Percentiles rank a stretch among this genome's conserved stretches.
Conservation (phyloP, 2,329 filamentous ascomycete genomes). For the Penicillium sp. region DNA sequence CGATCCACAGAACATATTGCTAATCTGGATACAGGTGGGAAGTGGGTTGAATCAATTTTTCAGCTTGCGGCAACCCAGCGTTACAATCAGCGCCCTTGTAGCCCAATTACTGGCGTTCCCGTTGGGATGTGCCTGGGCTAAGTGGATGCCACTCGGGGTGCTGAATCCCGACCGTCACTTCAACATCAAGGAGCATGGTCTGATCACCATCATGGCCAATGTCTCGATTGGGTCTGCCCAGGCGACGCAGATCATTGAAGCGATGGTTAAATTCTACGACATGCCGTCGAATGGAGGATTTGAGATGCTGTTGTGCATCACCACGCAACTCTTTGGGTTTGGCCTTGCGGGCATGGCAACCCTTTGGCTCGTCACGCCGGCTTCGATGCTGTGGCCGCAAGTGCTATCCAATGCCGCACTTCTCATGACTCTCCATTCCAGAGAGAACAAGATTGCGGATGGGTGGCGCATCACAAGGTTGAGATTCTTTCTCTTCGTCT, state of each 20-base stretch:
- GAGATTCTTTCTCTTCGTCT: slow-evolving; percentile 39
- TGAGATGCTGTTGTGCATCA: slow-evolving; percentile 60
- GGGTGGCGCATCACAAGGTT: slow-evolving; percentile 44
- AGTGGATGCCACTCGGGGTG: slow-evolving; percentile 39
- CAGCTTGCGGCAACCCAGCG: slow-evolving; percentile 39
- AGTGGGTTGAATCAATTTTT: slow-evolving; percentile 42
- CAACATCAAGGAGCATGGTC: slow-evolving; percentile 44
- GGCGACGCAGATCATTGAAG: slow-evolving; percentile 40
- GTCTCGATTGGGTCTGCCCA: slow-evolving; percentile 48
- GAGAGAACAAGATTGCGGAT: slow-evolving; percentile 35
- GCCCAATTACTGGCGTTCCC: slow-evolving; percentile 49
- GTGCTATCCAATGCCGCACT: slow-evolving; percentile 54
- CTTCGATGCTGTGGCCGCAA: slow-evolving; percentile 65
- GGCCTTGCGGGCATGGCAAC: slow-evolving; percentile 61
- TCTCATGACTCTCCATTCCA: slow-evolving; percentile 41
- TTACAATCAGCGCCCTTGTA: slow-evolving; percentile 40
- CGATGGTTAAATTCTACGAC: slow-evolving; percentile 52
- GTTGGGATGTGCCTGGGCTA: slow-evolving; percentile 42
- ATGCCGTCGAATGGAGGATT: slow-evolving; percentile 60
- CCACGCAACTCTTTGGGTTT: slow-evolving; percentile 63
- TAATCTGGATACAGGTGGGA: slow-evolving; percentile 26
- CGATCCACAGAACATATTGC: not conserved
- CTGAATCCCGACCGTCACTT: slow-evolving; percentile 45
- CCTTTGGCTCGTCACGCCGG: slow-evolving; percentile 59
- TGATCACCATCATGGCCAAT: slow-evolving; percentile 49